Evolutionary conservation across 2,329 filamentous ascomycete species (phyloP).

Genomic region (Lachnellula cervina): DNA sequence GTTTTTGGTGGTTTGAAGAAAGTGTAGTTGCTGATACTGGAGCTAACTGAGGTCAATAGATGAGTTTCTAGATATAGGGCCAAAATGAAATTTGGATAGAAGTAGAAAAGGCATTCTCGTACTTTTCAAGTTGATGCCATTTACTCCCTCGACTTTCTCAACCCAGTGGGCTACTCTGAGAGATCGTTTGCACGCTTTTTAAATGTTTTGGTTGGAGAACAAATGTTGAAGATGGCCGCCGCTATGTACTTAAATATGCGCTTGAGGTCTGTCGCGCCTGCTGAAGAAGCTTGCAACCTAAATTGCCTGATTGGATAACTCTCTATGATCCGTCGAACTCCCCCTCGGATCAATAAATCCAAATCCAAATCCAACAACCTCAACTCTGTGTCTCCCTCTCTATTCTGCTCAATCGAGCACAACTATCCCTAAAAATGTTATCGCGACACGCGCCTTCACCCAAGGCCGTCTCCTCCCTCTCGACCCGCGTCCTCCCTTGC

Average conservation of each 20-base stretch:
- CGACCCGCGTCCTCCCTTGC: conserved; percentile 27
- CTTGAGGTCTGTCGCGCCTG: too few relatives aligned
- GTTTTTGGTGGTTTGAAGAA: neutral
- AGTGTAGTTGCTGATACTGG: neutral
- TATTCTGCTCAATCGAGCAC: conserved; percentile 32
- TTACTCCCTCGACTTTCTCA: conserved; percentile 9
- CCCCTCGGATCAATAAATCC: neutral
- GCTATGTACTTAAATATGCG: neutral
- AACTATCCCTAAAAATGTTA: conserved; percentile 31
- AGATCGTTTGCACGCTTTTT: neutral
- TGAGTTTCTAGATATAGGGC: neutral
- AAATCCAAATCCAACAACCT: conserved; percentile 9
- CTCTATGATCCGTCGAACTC: neutral
- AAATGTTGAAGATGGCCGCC: neutral
- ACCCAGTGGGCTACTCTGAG: neutral
- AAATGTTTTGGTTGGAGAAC: neutral
- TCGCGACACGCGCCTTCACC: conserved; percentile 33
- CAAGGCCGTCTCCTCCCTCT: conserved; percentile 29
- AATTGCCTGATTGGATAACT: neutral
- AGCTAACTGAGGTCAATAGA: neutral
- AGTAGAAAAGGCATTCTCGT: conserved; percentile 8
- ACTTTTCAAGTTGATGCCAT: conserved; percentile 17
- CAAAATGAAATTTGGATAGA: neutral
- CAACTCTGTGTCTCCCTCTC: conserved; percentile 17
- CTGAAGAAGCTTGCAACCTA: neutral